Percentiles rank a stretch among this genome's conserved stretches.
These are phyloP conservation scores for Clarireedia paspali DNA, from an alignment of 2,329 filamentous ascomycete species.

Conservation along the genomic window DNA sequence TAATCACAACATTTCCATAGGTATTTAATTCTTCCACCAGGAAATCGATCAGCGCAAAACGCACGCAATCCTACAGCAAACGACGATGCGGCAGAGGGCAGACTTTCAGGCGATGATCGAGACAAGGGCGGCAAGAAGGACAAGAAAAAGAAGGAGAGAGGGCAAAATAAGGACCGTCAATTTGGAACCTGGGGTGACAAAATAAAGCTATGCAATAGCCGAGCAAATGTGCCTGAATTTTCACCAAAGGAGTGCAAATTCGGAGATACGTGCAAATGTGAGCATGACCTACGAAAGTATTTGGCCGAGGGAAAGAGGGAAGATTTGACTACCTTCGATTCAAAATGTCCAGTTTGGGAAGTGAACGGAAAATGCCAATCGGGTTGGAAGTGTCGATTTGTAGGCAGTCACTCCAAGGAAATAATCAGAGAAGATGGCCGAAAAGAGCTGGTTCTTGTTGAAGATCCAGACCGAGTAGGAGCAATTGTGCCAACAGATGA, in stretches of 20 bases:
- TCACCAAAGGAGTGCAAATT: conserved; percentile 67
- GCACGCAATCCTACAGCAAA: conserved; percentile 1
- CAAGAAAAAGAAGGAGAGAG: conserved; percentile 55
- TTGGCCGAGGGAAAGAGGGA: conserved; percentile 72
- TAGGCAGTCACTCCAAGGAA: conserved; percentile 79
- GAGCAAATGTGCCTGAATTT: conserved; percentile 68
- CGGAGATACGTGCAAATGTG: conserved; percentile 71
- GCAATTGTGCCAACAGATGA: conserved; percentile 22
- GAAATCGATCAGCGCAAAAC: conserved; percentile 30
- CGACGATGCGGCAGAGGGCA: conserved; percentile 48
- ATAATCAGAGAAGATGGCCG: conserved; percentile 68
- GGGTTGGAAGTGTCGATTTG: conserved; percentile 94
- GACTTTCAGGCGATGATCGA: conserved; percentile 34
- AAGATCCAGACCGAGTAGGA: conserved; percentile 28
- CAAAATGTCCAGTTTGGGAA: conserved; percentile 76
- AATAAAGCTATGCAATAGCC: conserved; percentile 68
- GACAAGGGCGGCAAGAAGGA: conserved; percentile 35
- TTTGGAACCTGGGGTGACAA: conserved; percentile 77
- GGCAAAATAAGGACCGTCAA: conserved; percentile 76
- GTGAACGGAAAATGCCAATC: conserved; percentile 67
- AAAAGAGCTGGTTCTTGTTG: conserved; percentile 70
- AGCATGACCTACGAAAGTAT: conserved; percentile 82
- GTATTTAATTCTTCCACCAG: conserved; percentile 24
- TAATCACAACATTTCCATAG: conserved; percentile 11
- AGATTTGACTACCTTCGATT: conserved; percentile 68